Percentiles rank a stretch among this genome's conserved stretches.
These are phyloP conservation scores for Microthlaspi erraticum DNA, from an alignment of 345 rosid species.

Conservation along the genomic window DNA sequence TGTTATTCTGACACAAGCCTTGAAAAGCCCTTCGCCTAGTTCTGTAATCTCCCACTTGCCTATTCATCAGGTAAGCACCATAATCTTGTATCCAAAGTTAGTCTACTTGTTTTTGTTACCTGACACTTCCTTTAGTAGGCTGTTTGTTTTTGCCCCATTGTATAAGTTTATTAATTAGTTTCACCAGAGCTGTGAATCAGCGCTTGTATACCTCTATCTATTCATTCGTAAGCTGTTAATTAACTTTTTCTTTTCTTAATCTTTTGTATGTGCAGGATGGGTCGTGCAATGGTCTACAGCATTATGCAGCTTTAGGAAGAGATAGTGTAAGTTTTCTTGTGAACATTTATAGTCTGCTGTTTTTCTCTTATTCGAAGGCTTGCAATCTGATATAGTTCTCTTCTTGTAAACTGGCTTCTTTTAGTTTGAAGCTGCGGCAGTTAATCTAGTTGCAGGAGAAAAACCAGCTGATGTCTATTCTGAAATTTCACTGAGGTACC, in stretches of 20 bases:
- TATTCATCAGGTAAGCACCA: constrained; percentile 81
- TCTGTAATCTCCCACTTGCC: constrained; percentile 79
- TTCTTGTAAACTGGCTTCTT: constrained; percentile 39
- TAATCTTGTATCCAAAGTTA: constrained; percentile 23
- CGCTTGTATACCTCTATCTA: not conserved
- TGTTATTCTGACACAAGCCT: constrained; percentile 80
- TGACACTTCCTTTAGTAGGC: constrained; percentile 8
- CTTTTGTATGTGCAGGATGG: constrained; percentile 71
- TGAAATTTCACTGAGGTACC: constrained; percentile 90
- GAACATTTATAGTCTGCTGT: constrained; percentile 6
- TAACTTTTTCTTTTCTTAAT: not conserved
- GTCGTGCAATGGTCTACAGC: constrained; percentile 98
- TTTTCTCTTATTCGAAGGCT: constrained; percentile 7
- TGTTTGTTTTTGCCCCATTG: not conserved
- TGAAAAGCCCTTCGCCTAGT: constrained; percentile 79
- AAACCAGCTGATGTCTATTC: constrained; percentile 97
- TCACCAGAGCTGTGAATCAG: constrained; percentile 11
- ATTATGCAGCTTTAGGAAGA: constrained; percentile 98
- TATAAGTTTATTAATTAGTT: not conserved
- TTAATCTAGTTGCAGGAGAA: constrained; percentile 80
- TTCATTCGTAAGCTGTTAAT: constrained; percentile 1
- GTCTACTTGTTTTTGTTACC: not conserved
- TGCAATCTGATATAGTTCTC: constrained; percentile 21
- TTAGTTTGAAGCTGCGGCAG: constrained; percentile 96
- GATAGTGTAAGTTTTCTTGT: constrained; percentile 67